These are phyloP conservation scores for Ganoderma lucidum DNA, from an alignment of 1,284 basidiomycete genomes.

Conservation along the genomic window DNA sequence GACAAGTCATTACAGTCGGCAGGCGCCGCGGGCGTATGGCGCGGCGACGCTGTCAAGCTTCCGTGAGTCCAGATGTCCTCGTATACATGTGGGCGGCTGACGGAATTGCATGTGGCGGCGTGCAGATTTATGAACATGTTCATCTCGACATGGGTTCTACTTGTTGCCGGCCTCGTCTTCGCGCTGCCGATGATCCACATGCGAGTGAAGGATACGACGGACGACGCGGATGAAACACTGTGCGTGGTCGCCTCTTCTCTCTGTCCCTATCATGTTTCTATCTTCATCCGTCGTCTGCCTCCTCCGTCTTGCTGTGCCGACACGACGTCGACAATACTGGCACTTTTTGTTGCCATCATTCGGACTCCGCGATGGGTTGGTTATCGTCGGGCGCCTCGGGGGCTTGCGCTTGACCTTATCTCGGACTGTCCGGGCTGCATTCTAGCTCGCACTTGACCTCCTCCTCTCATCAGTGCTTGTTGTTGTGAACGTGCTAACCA, in stretches of 20 bases:
- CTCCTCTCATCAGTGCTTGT: slow-evolving; percentile 1
- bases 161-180: slow-evolving; percentile 50
- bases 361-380: slow-evolving; percentile 9
- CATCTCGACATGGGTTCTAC: slow-evolving; percentile 52
- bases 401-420: slow-evolving; percentile 6
- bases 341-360: neutral
- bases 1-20: slow-evolving; percentile 56
- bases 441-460: neutral
- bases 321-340: neutral
- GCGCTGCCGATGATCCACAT: slow-evolving; percentile 56
- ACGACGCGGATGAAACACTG: slow-evolving; percentile 41
- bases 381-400: neutral
- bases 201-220: slow-evolving; percentile 49
- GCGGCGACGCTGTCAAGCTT: slow-evolving; percentile 49
- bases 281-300: neutral
- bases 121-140: slow-evolving; percentile 53
- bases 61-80: slow-evolving; percentile 39
- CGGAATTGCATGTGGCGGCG: slow-evolving; percentile 2
- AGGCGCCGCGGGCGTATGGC: slow-evolving; percentile 53
- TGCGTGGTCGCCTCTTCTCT: slow-evolving; percentile 26
- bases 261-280: neutral
- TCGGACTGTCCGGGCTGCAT: neutral
- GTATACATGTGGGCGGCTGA: slow-evolving; percentile 14
- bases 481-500: neutral
- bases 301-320: too few relatives aligned